Percentiles rank a stretch among this genome's conserved stretches.
These are phyloP conservation scores for Fraxinus quadrangulata DNA, from an alignment of 257 asterid genomes.

Conservation along the genomic window DNA sequence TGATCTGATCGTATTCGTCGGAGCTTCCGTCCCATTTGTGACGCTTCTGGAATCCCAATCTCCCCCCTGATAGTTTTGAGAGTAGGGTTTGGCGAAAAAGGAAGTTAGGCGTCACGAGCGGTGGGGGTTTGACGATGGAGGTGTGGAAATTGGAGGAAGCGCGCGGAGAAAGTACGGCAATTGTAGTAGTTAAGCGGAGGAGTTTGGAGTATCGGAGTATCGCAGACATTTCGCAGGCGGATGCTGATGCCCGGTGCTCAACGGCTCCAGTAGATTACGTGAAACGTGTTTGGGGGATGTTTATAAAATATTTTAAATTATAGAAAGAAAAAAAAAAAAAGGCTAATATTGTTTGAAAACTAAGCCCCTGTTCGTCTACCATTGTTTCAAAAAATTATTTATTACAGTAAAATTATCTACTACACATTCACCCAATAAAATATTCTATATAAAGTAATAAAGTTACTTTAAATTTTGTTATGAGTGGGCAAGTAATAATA, in stretches of 20 bases:
- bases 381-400: no score
- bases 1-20: constrained; percentile 69
- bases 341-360: no score
- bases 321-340: no score
- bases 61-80: constrained; percentile 21
- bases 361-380: no score
- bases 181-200: constrained; percentile 39
- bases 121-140: constrained; percentile 28
- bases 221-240: constrained; percentile 45
- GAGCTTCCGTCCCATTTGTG: constrained; percentile 77
- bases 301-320: no score
- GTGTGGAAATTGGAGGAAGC: constrained; percentile 36
- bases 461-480: no score
- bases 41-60: constrained; percentile 53
- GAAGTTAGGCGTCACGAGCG: constrained; percentile 5
- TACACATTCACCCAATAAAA: no score
- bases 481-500: no score
- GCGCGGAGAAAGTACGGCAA: constrained; percentile 20
- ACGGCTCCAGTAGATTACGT: neutral
- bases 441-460: no score
- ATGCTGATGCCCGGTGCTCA: neutral
- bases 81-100: constrained; percentile 29
- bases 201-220: constrained; percentile 52
- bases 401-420: no score
- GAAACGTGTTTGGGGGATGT: no score